Evolutionary conservation across 176 grass and related monocot genomes (phyloP).

Genomic region (Juncus effusus): DNA sequence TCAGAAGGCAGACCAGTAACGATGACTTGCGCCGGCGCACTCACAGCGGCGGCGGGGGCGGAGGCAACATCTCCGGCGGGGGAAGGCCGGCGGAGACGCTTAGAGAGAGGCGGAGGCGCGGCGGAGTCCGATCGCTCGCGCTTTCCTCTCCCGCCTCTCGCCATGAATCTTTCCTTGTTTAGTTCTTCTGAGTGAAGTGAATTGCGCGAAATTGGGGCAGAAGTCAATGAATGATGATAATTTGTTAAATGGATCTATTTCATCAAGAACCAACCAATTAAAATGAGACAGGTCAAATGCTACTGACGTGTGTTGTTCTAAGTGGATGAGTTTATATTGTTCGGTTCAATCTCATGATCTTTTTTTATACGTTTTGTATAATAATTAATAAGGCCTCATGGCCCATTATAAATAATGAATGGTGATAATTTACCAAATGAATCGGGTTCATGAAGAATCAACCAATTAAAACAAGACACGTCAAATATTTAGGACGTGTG

Average conservation of each 20-base stretch:
- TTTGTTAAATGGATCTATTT: neutral
- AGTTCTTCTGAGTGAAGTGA: neutral
- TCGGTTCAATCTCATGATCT: too few relatives aligned
- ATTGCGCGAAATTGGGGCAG: neutral
- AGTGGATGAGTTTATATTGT: too few relatives aligned
- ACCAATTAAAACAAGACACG: too few relatives aligned
- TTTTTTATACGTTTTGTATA: too few relatives aligned
- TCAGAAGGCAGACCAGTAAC: slow-evolving; percentile 53
- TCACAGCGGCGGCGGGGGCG: neutral
- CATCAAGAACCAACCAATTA: too few relatives aligned
- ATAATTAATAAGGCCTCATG: too few relatives aligned
- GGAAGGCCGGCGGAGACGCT: slow-evolving; percentile 32
- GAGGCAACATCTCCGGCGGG: slow-evolving; percentile 2
- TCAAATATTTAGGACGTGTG: too few relatives aligned
- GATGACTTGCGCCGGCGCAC: slow-evolving; percentile 34
- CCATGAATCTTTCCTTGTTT: neutral
- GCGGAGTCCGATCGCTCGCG: slow-evolving; percentile 41
- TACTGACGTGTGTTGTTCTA: too few relatives aligned
- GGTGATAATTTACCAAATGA: too few relatives aligned
- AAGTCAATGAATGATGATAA: neutral
- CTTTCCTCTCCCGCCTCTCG: slow-evolving; percentile 37
- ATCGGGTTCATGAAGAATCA: too few relatives aligned
- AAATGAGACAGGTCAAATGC: too few relatives aligned
- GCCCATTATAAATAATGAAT: too few relatives aligned
- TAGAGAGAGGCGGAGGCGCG: slow-evolving; percentile 24